Conservation (phyloP, 441 rosid species). For the Pelargonium cotyledonis region DNA sequence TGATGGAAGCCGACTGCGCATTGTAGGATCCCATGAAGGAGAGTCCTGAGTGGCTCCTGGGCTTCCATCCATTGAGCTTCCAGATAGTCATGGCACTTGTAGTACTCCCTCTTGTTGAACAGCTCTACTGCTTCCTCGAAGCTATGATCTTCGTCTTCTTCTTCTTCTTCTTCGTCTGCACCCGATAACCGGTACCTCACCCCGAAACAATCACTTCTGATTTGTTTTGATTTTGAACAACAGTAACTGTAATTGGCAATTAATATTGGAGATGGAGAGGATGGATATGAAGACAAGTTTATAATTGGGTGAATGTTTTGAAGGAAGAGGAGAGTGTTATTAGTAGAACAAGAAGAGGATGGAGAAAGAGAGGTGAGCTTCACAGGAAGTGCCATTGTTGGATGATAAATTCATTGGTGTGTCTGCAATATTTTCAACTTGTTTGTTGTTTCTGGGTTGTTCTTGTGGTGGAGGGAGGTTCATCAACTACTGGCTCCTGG, state of each 20-base stretch:
- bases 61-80: conserved; percentile 65
- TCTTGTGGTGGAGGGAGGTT: background rate
- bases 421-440: background rate
- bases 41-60: conserved; percentile 61
- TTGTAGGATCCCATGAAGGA: conserved; percentile 68
- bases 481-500: background rate
- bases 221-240: background rate
- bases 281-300: no score
- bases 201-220: conserved; percentile 17
- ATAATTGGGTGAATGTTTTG: no score
- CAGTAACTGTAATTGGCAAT: no score
- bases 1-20: conserved; percentile 85
- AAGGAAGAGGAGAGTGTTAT: no score
- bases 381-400: conserved; percentile 20
- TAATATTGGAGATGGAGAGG: no score
- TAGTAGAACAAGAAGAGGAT: background rate
- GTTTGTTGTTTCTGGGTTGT: background rate
- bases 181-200: conserved; percentile 33
- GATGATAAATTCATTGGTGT: background rate
- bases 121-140: conserved; percentile 52
- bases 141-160: conserved; percentile 26
- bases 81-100: conserved; percentile 61
- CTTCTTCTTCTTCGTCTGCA: conserved; percentile 15
- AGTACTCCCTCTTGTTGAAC: conserved; percentile 58
- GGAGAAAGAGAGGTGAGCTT: conserved; percentile 1